Evolutionary conservation across 495 filamentous ascomycete species (phyloP), one percentile per base, ranked within the genome.

Genomic region (Usnea hakonensis): DNA sequence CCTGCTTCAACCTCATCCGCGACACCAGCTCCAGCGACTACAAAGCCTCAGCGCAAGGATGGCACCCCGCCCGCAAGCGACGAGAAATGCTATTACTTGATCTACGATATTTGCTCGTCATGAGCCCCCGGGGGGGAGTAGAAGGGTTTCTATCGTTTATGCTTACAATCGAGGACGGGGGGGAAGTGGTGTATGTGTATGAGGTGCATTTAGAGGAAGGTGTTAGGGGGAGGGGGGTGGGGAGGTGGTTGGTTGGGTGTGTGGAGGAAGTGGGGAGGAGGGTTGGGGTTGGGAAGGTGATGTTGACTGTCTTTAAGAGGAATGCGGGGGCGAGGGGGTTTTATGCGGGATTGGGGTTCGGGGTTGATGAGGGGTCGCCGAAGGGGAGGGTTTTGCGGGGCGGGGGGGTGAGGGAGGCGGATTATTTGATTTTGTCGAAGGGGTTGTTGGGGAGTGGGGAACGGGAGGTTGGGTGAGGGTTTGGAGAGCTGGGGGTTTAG

Each of bases 101-200:
- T 66, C 78, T 90, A 69, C 83, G 84, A 44, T 90, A 88, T 64
- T 73, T 89, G 54, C 70, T 90, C 16, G 46, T 28, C 17, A 37
- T n/a, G n/a, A 32, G 13, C 7, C 26, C 36, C 10, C 41, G 57
- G 38, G 53, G 10, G 36, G 40, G 36, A 60, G 48, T 61, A 37
- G 17, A 76, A 4, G 91, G 84, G 0, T 96, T 95, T 63, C 75
- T 87, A 2, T 93, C 90, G 4, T 84, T 94, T 68, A 90, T 92
- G 88, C 82, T 89, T 4, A 91, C 89, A 10, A 85, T 87, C 64
- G 91, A 96, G 67, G 88, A 87, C 63, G 83, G 83, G 0, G 74
- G 82, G 35, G 80, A 87, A 17, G 89, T 95, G 7, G 65, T 92
- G 4, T 96, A 95, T 67, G 88, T 88, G 73, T 96, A 96, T 71